These are phyloP conservation scores for Halophytophthora polymorphica DNA, from an alignment of 352 stramenopile genomes.

Conservation along the genomic window DNA sequence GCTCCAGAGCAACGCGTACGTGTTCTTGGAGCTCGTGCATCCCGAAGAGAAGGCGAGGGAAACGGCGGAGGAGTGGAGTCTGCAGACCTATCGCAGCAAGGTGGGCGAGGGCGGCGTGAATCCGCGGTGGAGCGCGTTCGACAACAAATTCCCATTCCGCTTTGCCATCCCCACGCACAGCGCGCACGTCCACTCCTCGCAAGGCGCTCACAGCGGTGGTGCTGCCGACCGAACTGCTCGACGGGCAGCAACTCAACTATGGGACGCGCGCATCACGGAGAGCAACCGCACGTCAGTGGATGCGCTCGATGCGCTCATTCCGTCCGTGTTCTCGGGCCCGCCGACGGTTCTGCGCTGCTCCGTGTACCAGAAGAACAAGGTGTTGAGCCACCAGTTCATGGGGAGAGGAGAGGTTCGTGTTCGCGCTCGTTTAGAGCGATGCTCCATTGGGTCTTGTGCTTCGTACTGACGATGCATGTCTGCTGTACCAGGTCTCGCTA, in stretches of 20 bases:
- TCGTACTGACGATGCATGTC: neutral
- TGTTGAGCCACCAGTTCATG: constrained; percentile 78
- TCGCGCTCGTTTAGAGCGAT: neutral
- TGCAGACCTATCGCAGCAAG: constrained; percentile 72
- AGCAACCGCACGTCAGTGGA: constrained; percentile 29
- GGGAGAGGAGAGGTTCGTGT: constrained; percentile 60
- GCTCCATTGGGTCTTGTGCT: neutral
- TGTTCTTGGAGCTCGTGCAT: constrained; percentile 64
- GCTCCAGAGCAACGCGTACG: constrained; percentile 65
- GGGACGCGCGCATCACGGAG: constrained; percentile 34
- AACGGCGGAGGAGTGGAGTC: constrained; percentile 60
- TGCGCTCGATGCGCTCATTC: constrained; percentile 56
- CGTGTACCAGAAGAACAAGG: constrained; percentile 79
- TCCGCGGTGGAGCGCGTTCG: constrained; percentile 40
- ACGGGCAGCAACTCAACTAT: constrained; percentile 32
- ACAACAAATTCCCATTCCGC: constrained; percentile 70
- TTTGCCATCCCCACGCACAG: constrained; percentile 76
- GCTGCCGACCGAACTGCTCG: constrained; percentile 11
- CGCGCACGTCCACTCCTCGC: constrained; percentile 27
- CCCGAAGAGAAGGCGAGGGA: constrained; percentile 26
- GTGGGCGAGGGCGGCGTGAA: constrained; percentile 49
- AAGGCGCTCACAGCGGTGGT: neutral
- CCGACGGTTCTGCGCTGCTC: constrained; percentile 55
- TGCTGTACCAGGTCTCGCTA: constrained; percentile 38
- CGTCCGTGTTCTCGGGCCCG: constrained; percentile 60